Percentiles rank a stretch among this genome's conserved stretches.
Evolutionary conservation across 176 grass and related monocot species (phyloP).

Genomic region (Raddia distichophylla): DNA sequence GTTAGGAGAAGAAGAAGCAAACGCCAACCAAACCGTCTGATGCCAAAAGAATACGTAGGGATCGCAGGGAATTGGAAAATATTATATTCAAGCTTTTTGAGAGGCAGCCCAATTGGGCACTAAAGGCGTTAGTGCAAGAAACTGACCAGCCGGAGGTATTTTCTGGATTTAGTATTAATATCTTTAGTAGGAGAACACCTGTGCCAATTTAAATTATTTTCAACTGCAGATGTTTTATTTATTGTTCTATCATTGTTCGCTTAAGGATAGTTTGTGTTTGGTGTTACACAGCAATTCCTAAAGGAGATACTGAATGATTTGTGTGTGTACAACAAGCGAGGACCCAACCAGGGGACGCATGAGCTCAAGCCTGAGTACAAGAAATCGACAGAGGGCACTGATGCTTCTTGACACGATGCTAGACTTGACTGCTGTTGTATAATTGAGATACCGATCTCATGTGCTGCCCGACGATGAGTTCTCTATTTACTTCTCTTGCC

Average conservation of each 20-base stretch:
- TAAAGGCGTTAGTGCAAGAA: constrained; percentile 89
- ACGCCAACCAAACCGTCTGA: constrained; percentile 76
- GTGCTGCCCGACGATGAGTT: not conserved
- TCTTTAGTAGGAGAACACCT: not conserved
- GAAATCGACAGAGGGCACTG: constrained; percentile 62
- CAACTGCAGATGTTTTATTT: not conserved
- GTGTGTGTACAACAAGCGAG: constrained; percentile 89
- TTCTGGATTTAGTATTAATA: not conserved
- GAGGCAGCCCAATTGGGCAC: constrained; percentile 86
- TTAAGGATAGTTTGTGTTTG: constrained; percentile 10
- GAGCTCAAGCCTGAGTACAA: constrained; percentile 96
- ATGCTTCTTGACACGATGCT: constrained; percentile 39
- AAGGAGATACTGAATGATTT: constrained; percentile 94
- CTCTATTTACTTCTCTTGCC: not conserved
- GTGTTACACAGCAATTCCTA: constrained; percentile 78
- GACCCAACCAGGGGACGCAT: constrained; percentile 87
- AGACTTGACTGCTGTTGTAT: not conserved
- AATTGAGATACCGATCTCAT: constrained; percentile 4
- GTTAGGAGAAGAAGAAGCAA: constrained; percentile 77
- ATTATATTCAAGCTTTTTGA: constrained; percentile 98
- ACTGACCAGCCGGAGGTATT: constrained; percentile 95
- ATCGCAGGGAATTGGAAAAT: constrained; percentile 81
- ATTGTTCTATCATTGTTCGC: not conserved
- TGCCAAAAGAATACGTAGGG: constrained; percentile 83
- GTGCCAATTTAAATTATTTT: not conserved